A percentile compares a stretch with the other conserved stretches of the same genome.
Evolutionary conservation across 192 early-diverging fungal genomes (phyloP).

Genomic region (Coemansia erecta): DNA sequence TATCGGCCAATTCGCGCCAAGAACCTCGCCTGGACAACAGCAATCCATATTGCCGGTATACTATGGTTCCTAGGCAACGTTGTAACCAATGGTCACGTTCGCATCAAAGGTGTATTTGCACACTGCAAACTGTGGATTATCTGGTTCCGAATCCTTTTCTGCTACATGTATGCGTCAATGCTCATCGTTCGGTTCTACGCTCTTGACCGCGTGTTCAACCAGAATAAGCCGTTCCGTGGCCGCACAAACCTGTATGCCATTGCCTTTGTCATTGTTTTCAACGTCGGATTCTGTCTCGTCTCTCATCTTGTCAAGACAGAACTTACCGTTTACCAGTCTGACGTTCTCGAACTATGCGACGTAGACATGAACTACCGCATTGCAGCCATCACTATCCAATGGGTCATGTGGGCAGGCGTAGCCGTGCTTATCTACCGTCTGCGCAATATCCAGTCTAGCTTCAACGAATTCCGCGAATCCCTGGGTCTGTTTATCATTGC

Average conservation of each 20-base stretch:
- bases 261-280: conserved; percentile 12
- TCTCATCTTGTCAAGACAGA: conserved; percentile 19
- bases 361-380: conserved; percentile 24
- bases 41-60: conserved; percentile 30
- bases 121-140: conserved; percentile 46
- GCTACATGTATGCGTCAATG: conserved; percentile 29
- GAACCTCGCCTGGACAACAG: conserved; percentile 34
- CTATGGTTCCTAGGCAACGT: conserved; percentile 48
- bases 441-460: conserved; percentile 52
- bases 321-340: conserved; percentile 10
- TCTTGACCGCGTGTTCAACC: conserved; percentile 48
- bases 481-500: conserved; percentile 30
- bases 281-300: conserved; percentile 19
- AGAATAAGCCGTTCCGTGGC: conserved; percentile 43
- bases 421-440: conserved; percentile 39
- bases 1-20: conserved; percentile 50
- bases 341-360: conserved; percentile 20
- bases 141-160: conserved; percentile 42
- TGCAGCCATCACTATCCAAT: conserved; percentile 24
- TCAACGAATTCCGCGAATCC: conserved; percentile 51
- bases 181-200: conserved; percentile 42
- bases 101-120: conserved; percentile 18
- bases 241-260: conserved; percentile 8
- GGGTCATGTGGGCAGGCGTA: conserved; percentile 34
- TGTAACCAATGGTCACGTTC: conserved; percentile 38